phyloP scores from a whole-genome alignment of 306 rosid genomes.

The Vigna mungo region DNA sequence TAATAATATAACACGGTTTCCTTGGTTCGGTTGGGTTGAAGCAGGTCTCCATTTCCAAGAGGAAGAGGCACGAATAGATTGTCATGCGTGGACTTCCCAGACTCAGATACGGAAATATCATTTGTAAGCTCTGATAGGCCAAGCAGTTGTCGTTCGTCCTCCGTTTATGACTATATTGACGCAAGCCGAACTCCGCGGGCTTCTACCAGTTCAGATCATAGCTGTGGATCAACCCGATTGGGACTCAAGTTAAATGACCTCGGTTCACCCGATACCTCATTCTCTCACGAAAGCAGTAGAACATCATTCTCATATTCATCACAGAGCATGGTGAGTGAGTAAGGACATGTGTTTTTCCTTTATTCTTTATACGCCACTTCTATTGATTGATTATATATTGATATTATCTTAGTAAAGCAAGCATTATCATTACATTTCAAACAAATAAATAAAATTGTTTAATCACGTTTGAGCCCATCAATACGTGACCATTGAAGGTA shows the following conservation, averaged over 20 bases:
- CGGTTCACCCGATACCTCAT: constrained; percentile 55
- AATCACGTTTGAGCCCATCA: background rate
- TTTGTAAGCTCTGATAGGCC: constrained; percentile 84
- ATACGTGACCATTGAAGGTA: background rate
- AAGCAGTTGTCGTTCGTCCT: constrained; percentile 71
- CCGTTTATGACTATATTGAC: constrained; percentile 63
- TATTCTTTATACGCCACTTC: background rate
- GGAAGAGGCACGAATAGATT: constrained; percentile 54
- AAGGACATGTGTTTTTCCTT: background rate
- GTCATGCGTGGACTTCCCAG: constrained; percentile 59
- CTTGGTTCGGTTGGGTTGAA: constrained; percentile 3
- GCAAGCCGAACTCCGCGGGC: constrained; percentile 56
- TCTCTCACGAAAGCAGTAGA: constrained; percentile 61
- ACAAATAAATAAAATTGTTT: background rate
- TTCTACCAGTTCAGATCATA: constrained; percentile 79
- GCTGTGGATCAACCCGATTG: constrained; percentile 60
- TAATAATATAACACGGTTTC: background rate
- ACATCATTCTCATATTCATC: constrained; percentile 77
- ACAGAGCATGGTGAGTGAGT: constrained; percentile 63
- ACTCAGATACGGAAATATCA: constrained; percentile 81
- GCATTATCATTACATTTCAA: background rate
- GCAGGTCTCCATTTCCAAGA: constrained; percentile 58
- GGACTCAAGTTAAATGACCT: constrained; percentile 36
- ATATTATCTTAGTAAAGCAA: background rate
- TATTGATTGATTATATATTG: background rate